A percentile compares a stretch with the other conserved stretches of the same genome.
phyloP scores from a whole-genome alignment of 768 basidiomycete genomes.

The Trametes elegans region DNA sequence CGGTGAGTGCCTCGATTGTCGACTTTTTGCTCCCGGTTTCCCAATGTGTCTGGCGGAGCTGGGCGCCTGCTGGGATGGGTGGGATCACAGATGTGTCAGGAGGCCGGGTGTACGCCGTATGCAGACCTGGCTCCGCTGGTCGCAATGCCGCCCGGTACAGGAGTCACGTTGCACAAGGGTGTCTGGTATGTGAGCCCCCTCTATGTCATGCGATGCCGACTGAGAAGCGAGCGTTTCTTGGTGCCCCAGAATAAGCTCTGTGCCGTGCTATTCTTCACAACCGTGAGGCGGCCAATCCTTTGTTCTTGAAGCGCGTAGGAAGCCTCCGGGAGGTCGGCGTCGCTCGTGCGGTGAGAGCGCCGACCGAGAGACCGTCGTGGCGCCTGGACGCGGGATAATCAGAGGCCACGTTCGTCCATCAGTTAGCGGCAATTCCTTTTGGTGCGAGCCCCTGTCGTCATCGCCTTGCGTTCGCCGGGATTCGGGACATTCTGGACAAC shows the following conservation, averaged over 20 bases:
- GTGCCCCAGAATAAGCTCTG: background rate
- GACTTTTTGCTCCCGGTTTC: background rate
- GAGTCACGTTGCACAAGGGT: background rate
- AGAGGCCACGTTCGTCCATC: background rate
- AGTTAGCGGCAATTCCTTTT: background rate
- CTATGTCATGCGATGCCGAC: conserved; percentile 1
- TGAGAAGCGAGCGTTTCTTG: background rate
- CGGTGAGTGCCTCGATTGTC: background rate
- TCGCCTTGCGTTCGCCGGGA: background rate
- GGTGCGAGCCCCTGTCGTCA: conserved; percentile 8
- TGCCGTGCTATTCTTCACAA: background rate
- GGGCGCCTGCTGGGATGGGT: background rate
- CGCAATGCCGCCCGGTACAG: background rate
- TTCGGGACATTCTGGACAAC: background rate
- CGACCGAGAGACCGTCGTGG: background rate
- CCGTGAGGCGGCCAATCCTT: background rate
- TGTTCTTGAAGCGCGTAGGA: background rate
- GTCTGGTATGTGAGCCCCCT: conserved; percentile 3
- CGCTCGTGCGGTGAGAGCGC: background rate
- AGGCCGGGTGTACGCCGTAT: background rate
- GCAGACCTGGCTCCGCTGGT: background rate
- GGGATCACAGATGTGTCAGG: conserved; percentile 2
- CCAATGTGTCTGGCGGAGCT: background rate
- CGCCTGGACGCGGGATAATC: background rate
- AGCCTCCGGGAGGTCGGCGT: background rate